Conservation (phyloP, 2,329 filamentous ascomycete genomes). For the Aureobasidium sp. region DNA sequence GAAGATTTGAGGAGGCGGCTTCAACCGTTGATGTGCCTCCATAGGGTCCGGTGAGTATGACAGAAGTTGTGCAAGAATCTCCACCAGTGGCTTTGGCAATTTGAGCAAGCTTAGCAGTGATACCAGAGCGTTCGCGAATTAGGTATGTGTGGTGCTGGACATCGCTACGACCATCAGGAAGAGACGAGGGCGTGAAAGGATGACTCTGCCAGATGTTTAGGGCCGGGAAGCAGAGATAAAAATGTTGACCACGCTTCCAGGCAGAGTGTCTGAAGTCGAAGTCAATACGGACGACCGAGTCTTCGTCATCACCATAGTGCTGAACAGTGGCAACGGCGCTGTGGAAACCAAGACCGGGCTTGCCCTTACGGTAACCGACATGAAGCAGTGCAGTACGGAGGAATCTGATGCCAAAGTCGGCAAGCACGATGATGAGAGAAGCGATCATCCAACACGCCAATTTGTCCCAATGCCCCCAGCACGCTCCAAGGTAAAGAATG, state of each 20-base stretch:
- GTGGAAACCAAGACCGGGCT: constrained; percentile 43
- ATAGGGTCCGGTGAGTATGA: constrained; percentile 57
- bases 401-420: constrained; percentile 54
- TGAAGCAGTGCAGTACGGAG: constrained; percentile 54
- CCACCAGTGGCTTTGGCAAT: constrained; percentile 29
- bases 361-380: constrained; percentile 38
- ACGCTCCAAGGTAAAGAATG: constrained; percentile 65
- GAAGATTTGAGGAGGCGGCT: background rate
- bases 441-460: constrained; percentile 62
- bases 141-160: constrained; percentile 28
- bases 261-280: constrained; percentile 50
- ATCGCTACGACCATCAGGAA: constrained; percentile 30
- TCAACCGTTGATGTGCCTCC: constrained; percentile 28
- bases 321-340: constrained; percentile 42
- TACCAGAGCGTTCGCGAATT: constrained; percentile 37
- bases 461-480: constrained; percentile 65
- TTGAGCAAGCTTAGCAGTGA: constrained; percentile 48
- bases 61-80: constrained; percentile 47
- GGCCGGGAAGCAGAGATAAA: constrained; percentile 60
- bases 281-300: constrained; percentile 57
- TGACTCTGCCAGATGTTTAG: constrained; percentile 64
- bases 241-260: constrained; percentile 63
- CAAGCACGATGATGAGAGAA: constrained; percentile 53
- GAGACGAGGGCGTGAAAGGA: constrained; percentile 57
- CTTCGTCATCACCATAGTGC: constrained; percentile 51